phyloP scores from a whole-genome alignment of 768 basidiomycete species.

The Galerina marginata region DNA sequence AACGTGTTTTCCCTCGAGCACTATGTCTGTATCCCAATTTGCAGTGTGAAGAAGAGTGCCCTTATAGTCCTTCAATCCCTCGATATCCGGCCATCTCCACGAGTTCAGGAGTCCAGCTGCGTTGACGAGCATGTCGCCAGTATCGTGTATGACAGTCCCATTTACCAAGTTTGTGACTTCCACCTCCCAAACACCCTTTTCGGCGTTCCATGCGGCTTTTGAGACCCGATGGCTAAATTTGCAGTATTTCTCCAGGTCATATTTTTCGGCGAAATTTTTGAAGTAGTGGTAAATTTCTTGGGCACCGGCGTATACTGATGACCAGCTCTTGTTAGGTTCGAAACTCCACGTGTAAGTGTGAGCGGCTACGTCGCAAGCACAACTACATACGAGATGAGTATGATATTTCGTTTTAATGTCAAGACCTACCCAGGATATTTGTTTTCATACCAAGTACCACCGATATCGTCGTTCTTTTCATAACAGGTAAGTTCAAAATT shows the following conservation, averaged over 20 bases:
- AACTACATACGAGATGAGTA: slow-evolving; percentile 5
- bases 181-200: slow-evolving; percentile 31
- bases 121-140: slow-evolving; percentile 39
- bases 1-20: slow-evolving; percentile 25
- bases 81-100: slow-evolving; percentile 42
- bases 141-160: slow-evolving; percentile 22
- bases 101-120: slow-evolving; percentile 39
- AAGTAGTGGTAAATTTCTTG: slow-evolving; percentile 38
- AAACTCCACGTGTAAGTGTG: slow-evolving; percentile 40
- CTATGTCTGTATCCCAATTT: slow-evolving; percentile 22
- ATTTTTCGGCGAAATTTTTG: slow-evolving; percentile 32
- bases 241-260: slow-evolving; percentile 34
- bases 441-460: slow-evolving; percentile 43
- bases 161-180: slow-evolving; percentile 26
- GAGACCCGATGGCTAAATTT: slow-evolving; percentile 33
- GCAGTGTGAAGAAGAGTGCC: slow-evolving; percentile 26
- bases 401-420: not conserved
- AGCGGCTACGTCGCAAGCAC: slow-evolving; percentile 34
- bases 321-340: slow-evolving; percentile 39
- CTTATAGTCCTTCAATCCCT: slow-evolving; percentile 23
- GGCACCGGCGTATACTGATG: slow-evolving; percentile 36
- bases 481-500: slow-evolving; percentile 37
- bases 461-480: slow-evolving; percentile 38
- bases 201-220: slow-evolving; percentile 33
- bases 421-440: slow-evolving; percentile 37